Evolutionary conservation across 352 stramenopile genomes (phyloP).

Genomic region (Pelagophyceae sp.): DNA sequence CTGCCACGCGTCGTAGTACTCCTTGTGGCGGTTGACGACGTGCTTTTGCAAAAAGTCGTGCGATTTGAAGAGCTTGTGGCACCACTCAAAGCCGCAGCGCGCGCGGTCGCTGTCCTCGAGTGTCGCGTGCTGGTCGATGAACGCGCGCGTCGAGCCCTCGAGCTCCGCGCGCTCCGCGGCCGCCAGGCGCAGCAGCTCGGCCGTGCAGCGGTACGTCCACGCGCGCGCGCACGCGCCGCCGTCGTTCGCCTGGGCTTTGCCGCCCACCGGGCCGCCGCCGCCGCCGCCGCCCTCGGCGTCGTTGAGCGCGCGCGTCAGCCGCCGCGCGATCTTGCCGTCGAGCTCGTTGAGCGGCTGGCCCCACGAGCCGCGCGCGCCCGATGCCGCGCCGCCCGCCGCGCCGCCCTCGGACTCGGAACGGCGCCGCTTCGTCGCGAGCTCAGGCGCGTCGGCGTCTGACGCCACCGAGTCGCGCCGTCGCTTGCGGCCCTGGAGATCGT

Average conservation of each 20-base stretch:
- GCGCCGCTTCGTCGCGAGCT: background rate
- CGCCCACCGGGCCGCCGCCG: background rate
- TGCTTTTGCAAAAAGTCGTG: slow-evolving; percentile 75
- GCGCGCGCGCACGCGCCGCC: background rate
- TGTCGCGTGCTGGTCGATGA: background rate
- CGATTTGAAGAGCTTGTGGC: slow-evolving; percentile 71
- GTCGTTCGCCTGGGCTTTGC: background rate
- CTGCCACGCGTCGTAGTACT: slow-evolving; percentile 66
- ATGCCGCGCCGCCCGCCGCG: too few relatives aligned
- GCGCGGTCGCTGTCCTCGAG: slow-evolving; percentile 10
- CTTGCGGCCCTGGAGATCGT: slow-evolving; percentile 35
- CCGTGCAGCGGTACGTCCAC: background rate
- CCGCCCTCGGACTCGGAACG: background rate
- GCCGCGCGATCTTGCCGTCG: background rate
- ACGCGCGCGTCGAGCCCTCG: background rate
- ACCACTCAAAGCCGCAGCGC: slow-evolving; percentile 30
- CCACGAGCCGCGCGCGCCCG: background rate
- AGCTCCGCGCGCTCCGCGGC: background rate
- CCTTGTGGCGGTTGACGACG: slow-evolving; percentile 69
- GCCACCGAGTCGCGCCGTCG: background rate
- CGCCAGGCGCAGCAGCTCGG: background rate
- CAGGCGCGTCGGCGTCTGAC: background rate
- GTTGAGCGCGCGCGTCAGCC: background rate
- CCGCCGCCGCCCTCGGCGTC: background rate
- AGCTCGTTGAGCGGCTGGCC: background rate